Percentiles rank a stretch among this genome's conserved stretches.
Conservation (phyloP, 257 asterid genomes). For the Ehretia macrophylla region DNA sequence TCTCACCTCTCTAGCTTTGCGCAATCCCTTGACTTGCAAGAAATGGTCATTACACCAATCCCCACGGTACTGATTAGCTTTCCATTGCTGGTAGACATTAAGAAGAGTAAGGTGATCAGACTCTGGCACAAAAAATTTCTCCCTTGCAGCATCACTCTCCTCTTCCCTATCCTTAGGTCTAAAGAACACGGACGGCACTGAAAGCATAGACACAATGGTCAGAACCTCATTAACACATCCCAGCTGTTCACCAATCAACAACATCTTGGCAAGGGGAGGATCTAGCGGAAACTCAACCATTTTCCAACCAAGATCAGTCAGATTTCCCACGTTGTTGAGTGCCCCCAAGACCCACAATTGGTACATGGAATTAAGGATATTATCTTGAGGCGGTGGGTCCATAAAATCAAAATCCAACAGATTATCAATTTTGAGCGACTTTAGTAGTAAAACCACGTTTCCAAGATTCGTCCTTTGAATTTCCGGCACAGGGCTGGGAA, state of each 20-base stretch:
- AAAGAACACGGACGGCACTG: conserved; percentile 91
- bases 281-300: conserved; percentile 99
- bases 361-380: conserved; percentile 89
- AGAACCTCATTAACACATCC: conserved; percentile 78
- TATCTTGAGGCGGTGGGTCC: conserved; percentile 99
- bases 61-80: conserved; percentile 71
- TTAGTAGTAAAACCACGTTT: conserved; percentile 85
- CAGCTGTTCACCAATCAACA: conserved; percentile 76
- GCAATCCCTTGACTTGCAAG: conserved; percentile 81
- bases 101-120: conserved; percentile 88
- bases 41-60: conserved; percentile 97
- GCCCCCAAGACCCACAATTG: conserved; percentile 98
- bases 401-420: conserved; percentile 84
- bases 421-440: conserved; percentile 75
- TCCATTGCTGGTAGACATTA: conserved; percentile 88
- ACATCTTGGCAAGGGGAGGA: conserved; percentile 98
- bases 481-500: conserved; percentile 90
- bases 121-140: conserved; percentile 89
- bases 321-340: conserved; percentile 73
- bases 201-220: conserved; percentile 93
- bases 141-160: conserved; percentile 96
- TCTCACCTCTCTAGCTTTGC: conserved; percentile 89
- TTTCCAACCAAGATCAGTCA: conserved; percentile 87
- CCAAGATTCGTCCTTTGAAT: conserved; percentile 96
- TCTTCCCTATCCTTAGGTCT: conserved; percentile 93